Conservation (phyloP, 305 asterid genomes). For the Vinca major region DNA sequence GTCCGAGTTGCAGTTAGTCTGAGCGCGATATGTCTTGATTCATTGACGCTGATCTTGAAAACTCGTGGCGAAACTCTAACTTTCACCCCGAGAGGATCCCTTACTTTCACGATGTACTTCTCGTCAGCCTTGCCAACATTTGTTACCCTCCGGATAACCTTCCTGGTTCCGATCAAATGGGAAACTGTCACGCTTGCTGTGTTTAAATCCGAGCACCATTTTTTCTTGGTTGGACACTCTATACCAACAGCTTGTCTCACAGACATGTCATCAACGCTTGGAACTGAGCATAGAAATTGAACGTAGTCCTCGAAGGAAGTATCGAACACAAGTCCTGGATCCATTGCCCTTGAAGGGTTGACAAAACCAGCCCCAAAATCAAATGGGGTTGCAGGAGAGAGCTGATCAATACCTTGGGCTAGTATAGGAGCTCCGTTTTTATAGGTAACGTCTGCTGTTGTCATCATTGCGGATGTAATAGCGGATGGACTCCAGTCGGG, state of each 20-base stretch:
- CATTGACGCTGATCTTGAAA: constrained; percentile 32
- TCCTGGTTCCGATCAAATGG: constrained; percentile 43
- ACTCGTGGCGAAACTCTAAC: constrained; percentile 28
- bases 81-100: constrained; percentile 43
- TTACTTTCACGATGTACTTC: constrained; percentile 35
- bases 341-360: constrained; percentile 47
- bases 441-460: constrained; percentile 39
- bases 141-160: constrained; percentile 36
- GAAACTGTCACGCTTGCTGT: constrained; percentile 48
- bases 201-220: constrained; percentile 57
- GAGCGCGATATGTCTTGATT: constrained; percentile 32
- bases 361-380: constrained; percentile 51
- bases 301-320: constrained; percentile 31
- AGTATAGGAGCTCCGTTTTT: constrained; percentile 34
- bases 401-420: constrained; percentile 30
- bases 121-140: constrained; percentile 39
- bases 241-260: constrained; percentile 40
- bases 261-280: constrained; percentile 44
- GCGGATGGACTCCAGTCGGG: constrained; percentile 48
- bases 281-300: constrained; percentile 46
- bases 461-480: constrained; percentile 57
- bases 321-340: constrained; percentile 50
- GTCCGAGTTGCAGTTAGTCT: constrained; percentile 33
- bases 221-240: constrained; percentile 26
- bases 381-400: constrained; percentile 46